These are phyloP conservation scores for Onygena corvina DNA, from an alignment of 2,329 filamentous ascomycete species.

Conservation along the genomic window DNA sequence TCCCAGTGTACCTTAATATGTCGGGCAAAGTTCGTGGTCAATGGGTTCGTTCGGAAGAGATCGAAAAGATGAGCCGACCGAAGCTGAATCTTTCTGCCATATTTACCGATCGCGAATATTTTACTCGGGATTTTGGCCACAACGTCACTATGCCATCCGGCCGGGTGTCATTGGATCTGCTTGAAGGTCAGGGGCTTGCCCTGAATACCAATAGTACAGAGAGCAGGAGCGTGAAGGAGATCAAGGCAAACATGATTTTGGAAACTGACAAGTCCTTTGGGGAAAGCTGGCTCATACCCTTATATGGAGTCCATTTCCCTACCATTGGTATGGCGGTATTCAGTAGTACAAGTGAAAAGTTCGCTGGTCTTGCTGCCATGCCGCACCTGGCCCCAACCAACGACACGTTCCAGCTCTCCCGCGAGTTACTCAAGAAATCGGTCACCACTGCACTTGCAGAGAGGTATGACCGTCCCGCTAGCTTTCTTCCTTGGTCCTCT, in stretches of 20 bases:
- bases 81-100: constrained; percentile 54
- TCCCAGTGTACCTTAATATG: constrained; percentile 63
- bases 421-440: constrained; percentile 58
- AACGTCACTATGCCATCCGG: constrained; percentile 68
- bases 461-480: constrained; percentile 46
- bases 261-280: constrained; percentile 59
- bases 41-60: constrained; percentile 50
- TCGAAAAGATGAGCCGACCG: constrained; percentile 34
- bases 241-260: constrained; percentile 57
- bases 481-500: constrained; percentile 63
- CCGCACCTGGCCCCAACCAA: constrained; percentile 63
- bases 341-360: constrained; percentile 86
- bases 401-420: constrained; percentile 46
- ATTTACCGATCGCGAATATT: constrained; percentile 55
- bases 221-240: constrained; percentile 50
- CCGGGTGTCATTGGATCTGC: constrained; percentile 56
- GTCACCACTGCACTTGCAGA: constrained; percentile 52
- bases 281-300: constrained; percentile 63
- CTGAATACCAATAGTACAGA: constrained; percentile 33
- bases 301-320: constrained; percentile 79
- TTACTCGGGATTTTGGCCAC: constrained; percentile 54
- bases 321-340: constrained; percentile 67
- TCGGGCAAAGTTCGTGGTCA: constrained; percentile 66
- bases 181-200: constrained; percentile 39
- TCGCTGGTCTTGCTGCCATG: constrained; percentile 77